Percentiles rank a stretch among this genome's conserved stretches.
phyloP scores from a whole-genome alignment of 1,284 basidiomycete species.

The Neolentinus lepideus region DNA sequence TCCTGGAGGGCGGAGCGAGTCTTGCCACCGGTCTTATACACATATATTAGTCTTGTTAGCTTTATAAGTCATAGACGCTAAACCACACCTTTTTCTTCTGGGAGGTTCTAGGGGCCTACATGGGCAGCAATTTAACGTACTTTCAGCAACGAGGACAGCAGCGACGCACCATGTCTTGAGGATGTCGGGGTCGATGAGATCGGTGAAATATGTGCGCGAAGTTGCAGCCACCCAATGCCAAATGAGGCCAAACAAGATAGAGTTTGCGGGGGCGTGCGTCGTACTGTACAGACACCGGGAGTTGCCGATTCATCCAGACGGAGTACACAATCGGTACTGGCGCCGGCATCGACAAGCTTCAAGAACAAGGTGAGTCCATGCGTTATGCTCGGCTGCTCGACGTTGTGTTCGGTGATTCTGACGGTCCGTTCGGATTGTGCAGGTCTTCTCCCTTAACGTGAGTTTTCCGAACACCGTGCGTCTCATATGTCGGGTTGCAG shows the following conservation, averaged over 20 bases:
- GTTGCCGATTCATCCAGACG: not conserved
- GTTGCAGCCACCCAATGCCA: constrained; percentile 1
- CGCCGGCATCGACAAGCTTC: not conserved
- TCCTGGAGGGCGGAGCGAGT: constrained; percentile 91
- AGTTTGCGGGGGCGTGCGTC: constrained; percentile 26
- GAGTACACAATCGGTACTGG: not conserved
- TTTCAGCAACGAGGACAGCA: constrained; percentile 4
- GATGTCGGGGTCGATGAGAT: constrained; percentile 31
- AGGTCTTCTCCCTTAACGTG: not conserved
- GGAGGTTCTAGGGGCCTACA: constrained; percentile 26
- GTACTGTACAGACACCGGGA: constrained; percentile 21
- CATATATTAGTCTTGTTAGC: not conserved
- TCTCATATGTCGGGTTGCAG: no score
- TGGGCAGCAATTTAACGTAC: constrained; percentile 10
- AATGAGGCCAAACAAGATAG: constrained; percentile 12
- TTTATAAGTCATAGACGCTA: not conserved
- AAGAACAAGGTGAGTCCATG: not conserved
- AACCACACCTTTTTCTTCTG: constrained; percentile 28
- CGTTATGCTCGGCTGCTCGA: not conserved
- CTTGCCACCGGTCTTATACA: constrained; percentile 65
- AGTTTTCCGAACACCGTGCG: not conserved
- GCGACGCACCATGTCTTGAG: constrained; percentile 57
- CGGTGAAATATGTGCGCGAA: constrained; percentile 7
- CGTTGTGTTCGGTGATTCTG: not conserved
- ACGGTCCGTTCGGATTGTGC: not conserved